A percentile compares a stretch with the other conserved stretches of the same genome.
These are phyloP conservation scores for Phytophthora capsici DNA, from an alignment of 352 stramenopile genomes.

Conservation along the genomic window DNA sequence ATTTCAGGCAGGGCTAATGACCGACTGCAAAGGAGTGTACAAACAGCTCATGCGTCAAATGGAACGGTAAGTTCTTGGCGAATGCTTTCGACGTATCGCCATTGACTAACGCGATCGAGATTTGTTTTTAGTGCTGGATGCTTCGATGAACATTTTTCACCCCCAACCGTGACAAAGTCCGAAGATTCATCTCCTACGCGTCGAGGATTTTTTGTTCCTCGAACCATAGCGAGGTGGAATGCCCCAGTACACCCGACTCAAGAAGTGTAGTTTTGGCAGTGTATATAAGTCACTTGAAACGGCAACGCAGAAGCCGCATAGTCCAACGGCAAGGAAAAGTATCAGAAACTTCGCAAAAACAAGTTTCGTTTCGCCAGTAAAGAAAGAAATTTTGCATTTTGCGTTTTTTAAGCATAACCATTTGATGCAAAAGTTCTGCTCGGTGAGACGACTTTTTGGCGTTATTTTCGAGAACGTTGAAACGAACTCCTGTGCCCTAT, in stretches of 20 bases:
- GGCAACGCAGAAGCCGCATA: conserved; percentile 3
- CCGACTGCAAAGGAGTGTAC: conserved; percentile 41
- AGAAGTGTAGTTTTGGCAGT: conserved; percentile 16
- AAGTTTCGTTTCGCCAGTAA: conserved; percentile 23
- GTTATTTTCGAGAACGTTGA: conserved; percentile 32
- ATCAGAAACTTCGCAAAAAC: conserved; percentile 24
- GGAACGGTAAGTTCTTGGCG: conserved; percentile 34
- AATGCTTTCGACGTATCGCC: background rate
- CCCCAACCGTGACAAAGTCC: conserved; percentile 50
- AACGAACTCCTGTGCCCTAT: conserved; percentile 23
- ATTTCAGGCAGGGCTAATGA: conserved; percentile 44
- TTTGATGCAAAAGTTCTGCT: conserved; percentile 10
- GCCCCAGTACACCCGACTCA: conserved; percentile 53
- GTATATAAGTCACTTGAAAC: background rate
- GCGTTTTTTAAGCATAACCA: too few species aligned
- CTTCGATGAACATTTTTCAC: conserved; percentile 59
- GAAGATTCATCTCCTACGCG: conserved; percentile 28
- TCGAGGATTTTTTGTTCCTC: conserved; percentile 35
- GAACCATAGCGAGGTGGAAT: conserved; percentile 46
- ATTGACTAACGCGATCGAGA: background rate
- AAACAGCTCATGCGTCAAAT: conserved; percentile 53
- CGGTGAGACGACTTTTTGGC: conserved; percentile 1
- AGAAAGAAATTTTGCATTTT: too few species aligned
- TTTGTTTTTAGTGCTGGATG: conserved; percentile 42
- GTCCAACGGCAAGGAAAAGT: conserved; percentile 22